Percentiles rank a stretch among this genome's conserved stretches.
Evolutionary conservation across 345 rosid species (phyloP).

Genomic region (Euphorbia lathyris): DNA sequence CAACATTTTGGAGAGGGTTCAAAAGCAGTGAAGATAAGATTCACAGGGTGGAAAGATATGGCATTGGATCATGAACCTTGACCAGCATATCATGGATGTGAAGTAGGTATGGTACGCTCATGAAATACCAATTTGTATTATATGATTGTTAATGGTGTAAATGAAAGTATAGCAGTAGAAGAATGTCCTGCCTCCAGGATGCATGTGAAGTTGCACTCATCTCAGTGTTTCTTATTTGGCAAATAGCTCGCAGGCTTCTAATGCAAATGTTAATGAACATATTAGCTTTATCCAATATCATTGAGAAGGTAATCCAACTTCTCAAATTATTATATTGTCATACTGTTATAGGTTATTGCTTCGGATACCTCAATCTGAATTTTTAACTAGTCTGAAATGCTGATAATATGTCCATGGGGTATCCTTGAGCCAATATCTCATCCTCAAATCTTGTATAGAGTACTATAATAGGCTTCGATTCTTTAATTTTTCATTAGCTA

Average conservation of each 20-base stretch:
- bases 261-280: not conserved
- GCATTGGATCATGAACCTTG: slow-evolving; percentile 21
- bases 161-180: slow-evolving; percentile 25
- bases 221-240: not conserved
- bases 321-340: not conserved
- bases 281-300: not conserved
- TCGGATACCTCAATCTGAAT: not conserved
- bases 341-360: not conserved
- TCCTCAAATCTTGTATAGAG: too few species aligned
- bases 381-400: not conserved
- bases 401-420: too few species aligned
- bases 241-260: not conserved
- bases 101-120: slow-evolving; percentile 19
- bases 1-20: slow-evolving; percentile 23
- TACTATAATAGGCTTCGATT: too few species aligned
- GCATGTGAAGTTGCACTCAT: not conserved
- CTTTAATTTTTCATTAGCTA: too few species aligned
- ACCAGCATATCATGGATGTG: slow-evolving; percentile 5
- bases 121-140: slow-evolving; percentile 16
- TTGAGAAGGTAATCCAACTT: not conserved
- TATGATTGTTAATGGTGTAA: slow-evolving; percentile 22
- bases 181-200: slow-evolving; percentile 11
- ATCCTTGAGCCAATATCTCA: too few species aligned
- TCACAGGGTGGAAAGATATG: slow-evolving; percentile 25
- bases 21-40: slow-evolving; percentile 28